Conservation (phyloP, 257 asterid genomes). For the Verbena officinalis region DNA sequence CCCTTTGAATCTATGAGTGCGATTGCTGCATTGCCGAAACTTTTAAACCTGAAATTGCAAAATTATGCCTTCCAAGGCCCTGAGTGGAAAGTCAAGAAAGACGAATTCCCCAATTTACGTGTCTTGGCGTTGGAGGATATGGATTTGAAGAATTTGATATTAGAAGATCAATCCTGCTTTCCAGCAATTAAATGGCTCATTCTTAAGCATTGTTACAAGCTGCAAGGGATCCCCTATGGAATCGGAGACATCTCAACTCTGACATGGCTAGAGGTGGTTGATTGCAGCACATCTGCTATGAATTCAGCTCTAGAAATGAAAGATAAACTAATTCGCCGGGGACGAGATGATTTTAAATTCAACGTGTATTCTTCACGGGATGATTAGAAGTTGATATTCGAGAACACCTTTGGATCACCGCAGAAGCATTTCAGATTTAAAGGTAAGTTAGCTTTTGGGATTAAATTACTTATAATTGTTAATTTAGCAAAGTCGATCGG, state of each 20-base stretch:
- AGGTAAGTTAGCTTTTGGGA: too few relatives aligned
- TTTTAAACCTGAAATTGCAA: neutral
- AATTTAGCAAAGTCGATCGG: too few relatives aligned
- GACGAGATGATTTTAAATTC: neutral
- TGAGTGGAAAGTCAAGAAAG: neutral
- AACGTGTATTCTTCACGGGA: neutral
- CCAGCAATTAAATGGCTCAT: neutral
- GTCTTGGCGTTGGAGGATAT: neutral
- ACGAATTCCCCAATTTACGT: neutral
- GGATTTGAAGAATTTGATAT: neutral
- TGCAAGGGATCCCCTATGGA: conserved; percentile 13
- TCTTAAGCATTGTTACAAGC: conserved; percentile 6
- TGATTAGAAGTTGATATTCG: neutral
- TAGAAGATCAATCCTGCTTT: neutral
- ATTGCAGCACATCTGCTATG: neutral
- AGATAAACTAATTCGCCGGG: neutral
- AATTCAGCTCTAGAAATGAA: neutral
- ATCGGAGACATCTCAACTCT: neutral
- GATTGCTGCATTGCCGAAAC: neutral
- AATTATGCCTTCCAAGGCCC: conserved; percentile 2
- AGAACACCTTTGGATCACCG: too few relatives aligned
- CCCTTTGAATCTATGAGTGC: neutral
- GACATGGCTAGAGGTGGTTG: neutral
- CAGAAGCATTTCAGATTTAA: too few relatives aligned
- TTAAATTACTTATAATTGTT: too few relatives aligned